Evolutionary conservation across 2,329 filamentous ascomycete species (phyloP).

Genomic region (Exophiala spinifera): DNA sequence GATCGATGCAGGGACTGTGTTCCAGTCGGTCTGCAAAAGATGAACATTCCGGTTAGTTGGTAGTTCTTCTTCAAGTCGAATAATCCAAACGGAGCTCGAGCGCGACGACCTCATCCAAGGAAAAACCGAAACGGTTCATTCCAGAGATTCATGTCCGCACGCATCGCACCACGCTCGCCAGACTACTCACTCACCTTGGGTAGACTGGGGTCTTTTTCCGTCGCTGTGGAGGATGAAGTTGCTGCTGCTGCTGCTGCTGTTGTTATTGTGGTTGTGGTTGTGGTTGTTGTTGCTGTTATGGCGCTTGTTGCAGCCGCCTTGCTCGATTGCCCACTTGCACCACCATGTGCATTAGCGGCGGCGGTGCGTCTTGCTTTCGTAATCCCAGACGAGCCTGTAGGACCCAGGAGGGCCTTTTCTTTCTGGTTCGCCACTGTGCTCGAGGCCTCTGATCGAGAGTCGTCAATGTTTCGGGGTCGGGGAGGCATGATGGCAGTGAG

Average conservation of each 20-base stretch:
- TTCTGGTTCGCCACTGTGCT: constrained; percentile 40
- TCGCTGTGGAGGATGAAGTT: constrained; percentile 27
- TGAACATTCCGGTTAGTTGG: too few relatives aligned
- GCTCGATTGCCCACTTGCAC: constrained; percentile 19
- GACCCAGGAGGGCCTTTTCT: constrained; percentile 16
- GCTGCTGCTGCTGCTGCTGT: constrained; percentile 7
- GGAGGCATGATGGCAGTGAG: constrained; percentile 39
- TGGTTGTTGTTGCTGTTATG: constrained; percentile 12
- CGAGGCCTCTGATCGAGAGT: constrained; percentile 49
- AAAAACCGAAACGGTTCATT: background rate
- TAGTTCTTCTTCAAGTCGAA: too few relatives aligned
- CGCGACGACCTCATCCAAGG: too few relatives aligned
- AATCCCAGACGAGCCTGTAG: constrained; percentile 13
- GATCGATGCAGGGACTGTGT: constrained; percentile 17
- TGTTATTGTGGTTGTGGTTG: constrained; percentile 24
- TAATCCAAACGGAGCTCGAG: too few relatives aligned
- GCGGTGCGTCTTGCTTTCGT: constrained; percentile 20
- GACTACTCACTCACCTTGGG: constrained; percentile 38
- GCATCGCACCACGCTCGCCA: too few relatives aligned
- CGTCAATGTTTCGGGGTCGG: constrained; percentile 45
- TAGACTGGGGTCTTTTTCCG: constrained; percentile 26
- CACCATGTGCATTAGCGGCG: constrained; percentile 1
- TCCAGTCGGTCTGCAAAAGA: constrained; percentile 23
- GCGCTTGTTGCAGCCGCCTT: constrained; percentile 26
- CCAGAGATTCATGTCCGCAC: too few relatives aligned